phyloP scores from a whole-genome alignment of 1,284 basidiomycete species.

The Albatrellus sp. region DNA sequence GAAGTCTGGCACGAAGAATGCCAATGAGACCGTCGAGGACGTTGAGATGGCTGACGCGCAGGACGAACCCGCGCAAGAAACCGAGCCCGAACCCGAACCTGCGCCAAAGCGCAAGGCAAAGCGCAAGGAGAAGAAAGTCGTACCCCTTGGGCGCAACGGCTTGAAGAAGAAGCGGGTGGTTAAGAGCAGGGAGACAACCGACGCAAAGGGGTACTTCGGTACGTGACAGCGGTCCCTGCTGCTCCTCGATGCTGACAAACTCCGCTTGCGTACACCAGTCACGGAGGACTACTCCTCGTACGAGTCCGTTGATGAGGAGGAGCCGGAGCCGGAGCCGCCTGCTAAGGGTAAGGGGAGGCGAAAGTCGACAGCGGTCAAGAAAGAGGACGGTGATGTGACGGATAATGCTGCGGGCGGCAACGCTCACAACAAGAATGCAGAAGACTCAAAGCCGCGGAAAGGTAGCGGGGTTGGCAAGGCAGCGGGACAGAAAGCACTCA shows the following conservation, averaged over 20 bases:
- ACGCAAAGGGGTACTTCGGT: slow-evolving; percentile 66
- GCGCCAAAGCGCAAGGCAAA: slow-evolving; percentile 35
- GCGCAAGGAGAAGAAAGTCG: slow-evolving; percentile 51
- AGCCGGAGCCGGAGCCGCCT: slow-evolving; percentile 21
- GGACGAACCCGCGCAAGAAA: slow-evolving; percentile 16
- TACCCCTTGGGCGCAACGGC: slow-evolving; percentile 61
- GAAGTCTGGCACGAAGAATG: slow-evolving; percentile 9
- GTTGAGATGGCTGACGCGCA: slow-evolving; percentile 16
- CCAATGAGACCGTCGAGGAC: slow-evolving; percentile 13
- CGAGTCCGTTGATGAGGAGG: slow-evolving; percentile 61
- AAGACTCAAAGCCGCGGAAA: slow-evolving; percentile 9
- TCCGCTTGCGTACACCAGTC: slow-evolving; percentile 26
- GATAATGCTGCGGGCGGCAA: background rate
- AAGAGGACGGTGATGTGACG: slow-evolving; percentile 5
- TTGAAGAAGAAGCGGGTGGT: slow-evolving; percentile 56
- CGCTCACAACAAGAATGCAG: slow-evolving; percentile 4
- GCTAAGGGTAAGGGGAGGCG: slow-evolving; percentile 15
- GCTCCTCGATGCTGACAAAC: background rate
- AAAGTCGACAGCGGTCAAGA: slow-evolving; percentile 17
- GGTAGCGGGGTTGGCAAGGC: background rate
- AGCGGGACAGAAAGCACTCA: background rate
- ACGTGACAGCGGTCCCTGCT: slow-evolving; percentile 14
- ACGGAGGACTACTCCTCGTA: slow-evolving; percentile 70
- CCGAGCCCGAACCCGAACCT: slow-evolving; percentile 17
- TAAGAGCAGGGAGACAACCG: slow-evolving; percentile 40